Percentiles rank a stretch among this genome's conserved stretches.
Conservation (phyloP, 1,139 yeast genomes). For the Yamadazyma conglobata region DNA sequence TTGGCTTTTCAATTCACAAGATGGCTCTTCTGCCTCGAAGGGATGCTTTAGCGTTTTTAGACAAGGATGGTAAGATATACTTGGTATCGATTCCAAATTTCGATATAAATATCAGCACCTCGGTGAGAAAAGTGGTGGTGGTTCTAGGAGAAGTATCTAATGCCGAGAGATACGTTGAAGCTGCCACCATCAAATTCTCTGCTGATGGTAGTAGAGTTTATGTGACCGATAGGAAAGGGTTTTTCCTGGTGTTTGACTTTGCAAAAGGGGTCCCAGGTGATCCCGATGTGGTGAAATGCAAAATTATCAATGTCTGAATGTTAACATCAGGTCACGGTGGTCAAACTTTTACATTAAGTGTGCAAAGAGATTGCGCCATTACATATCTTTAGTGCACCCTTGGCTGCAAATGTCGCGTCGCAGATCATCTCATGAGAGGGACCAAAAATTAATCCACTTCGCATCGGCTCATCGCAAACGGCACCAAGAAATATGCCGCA, state of each 20-base stretch:
- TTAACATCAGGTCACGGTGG: no score
- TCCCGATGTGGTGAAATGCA: slow-evolving; percentile 76
- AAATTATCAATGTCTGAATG: slow-evolving; percentile 38
- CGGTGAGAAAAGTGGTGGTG: slow-evolving; percentile 52
- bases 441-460: no score
- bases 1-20: slow-evolving; percentile 76
- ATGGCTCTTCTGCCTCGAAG: slow-evolving; percentile 81
- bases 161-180: slow-evolving; percentile 63
- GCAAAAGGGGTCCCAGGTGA: slow-evolving; percentile 79
- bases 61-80: slow-evolving; percentile 71
- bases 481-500: no score
- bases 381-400: no score
- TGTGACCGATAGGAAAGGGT: slow-evolving; percentile 77
- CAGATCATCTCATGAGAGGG: no score
- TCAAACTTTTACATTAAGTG: no score
- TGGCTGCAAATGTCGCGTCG: no score
- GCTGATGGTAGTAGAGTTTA: slow-evolving; percentile 78
- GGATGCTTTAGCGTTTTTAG: slow-evolving; percentile 78
- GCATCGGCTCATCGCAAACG: slow-evolving; percentile 1
- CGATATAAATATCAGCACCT: slow-evolving; percentile 30
- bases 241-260: slow-evolving; percentile 76
- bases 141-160: slow-evolving; percentile 74
- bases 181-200: slow-evolving; percentile 74
- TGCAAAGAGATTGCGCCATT: no score
- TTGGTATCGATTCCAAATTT: slow-evolving; percentile 64